phyloP scores from a whole-genome alignment of 345 rosid genomes.

The Sisymbrium altissimum region DNA sequence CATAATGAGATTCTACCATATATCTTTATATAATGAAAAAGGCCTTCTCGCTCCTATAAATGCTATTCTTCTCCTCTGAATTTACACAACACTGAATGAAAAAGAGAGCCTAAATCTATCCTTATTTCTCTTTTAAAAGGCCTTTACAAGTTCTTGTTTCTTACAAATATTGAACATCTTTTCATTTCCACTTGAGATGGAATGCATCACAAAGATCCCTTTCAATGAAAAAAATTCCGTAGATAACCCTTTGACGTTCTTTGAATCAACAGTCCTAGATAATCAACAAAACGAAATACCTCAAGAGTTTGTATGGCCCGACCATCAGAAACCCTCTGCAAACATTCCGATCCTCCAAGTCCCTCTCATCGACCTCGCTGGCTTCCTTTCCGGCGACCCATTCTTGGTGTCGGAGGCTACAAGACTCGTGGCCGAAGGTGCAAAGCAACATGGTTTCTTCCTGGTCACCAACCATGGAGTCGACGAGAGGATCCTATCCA shows the following conservation, averaged over 20 bases:
- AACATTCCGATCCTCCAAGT: constrained; percentile 1
- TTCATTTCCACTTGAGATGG: background rate
- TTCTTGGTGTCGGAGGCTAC: background rate
- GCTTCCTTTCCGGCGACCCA: constrained; percentile 1
- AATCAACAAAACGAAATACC: background rate
- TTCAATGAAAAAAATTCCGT: background rate
- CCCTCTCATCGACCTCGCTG: background rate
- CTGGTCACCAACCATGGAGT: constrained; percentile 10
- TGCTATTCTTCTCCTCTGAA: background rate
- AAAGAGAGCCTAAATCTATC: background rate
- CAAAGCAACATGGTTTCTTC: constrained; percentile 9
- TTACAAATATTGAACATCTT: background rate
- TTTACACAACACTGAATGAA: background rate
- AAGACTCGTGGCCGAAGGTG: background rate
- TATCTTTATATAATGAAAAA: background rate
- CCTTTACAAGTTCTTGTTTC: no score
- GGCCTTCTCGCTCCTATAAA: background rate
- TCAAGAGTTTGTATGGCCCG: constrained; percentile 2
- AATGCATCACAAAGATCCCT: background rate
- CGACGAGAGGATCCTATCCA: background rate
- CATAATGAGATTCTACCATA: background rate
- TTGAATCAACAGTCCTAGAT: background rate
- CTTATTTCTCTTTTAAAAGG: background rate
- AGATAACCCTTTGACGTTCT: background rate
- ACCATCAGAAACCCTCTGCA: background rate